These are phyloP conservation scores for Globisporangium echinulatum DNA, from an alignment of 352 stramenopile genomes.

Conservation along the genomic window DNA sequence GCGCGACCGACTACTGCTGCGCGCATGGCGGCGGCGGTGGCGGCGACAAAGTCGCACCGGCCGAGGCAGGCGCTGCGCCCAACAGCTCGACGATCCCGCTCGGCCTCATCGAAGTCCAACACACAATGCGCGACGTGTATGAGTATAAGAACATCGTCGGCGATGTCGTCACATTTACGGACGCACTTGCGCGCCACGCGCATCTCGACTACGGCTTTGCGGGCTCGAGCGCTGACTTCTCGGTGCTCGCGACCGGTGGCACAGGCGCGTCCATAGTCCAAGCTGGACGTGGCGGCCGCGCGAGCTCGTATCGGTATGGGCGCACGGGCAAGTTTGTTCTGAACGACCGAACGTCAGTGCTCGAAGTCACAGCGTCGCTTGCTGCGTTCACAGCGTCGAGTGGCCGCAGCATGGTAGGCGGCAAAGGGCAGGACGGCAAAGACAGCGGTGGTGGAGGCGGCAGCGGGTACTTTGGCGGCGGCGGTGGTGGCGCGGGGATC, in stretches of 20 bases:
- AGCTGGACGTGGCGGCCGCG: slow-evolving; percentile 29
- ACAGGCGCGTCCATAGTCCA: slow-evolving; percentile 19
- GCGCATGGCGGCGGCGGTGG: slow-evolving; percentile 61
- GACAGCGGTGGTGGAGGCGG: slow-evolving; percentile 75
- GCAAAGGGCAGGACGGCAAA: slow-evolving; percentile 66
- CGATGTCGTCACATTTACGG: slow-evolving; percentile 36
- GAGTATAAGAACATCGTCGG: slow-evolving; percentile 44
- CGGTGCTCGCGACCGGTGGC: slow-evolving; percentile 43
- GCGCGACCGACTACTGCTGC: slow-evolving; percentile 72
- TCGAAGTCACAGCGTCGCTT: slow-evolving; percentile 24
- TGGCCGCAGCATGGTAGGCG: slow-evolving; percentile 30
- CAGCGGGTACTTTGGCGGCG: slow-evolving; percentile 67
- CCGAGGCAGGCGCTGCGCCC: slow-evolving; percentile 35
- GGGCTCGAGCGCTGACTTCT: slow-evolving; percentile 38
- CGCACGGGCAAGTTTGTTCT: slow-evolving; percentile 33
- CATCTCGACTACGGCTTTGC: slow-evolving; percentile 55
- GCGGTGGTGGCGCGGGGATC: slow-evolving; percentile 52
- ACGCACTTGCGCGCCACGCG: slow-evolving; percentile 32
- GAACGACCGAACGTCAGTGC: slow-evolving; percentile 20
- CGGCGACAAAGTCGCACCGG: slow-evolving; percentile 15
- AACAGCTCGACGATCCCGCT: slow-evolving; percentile 24
- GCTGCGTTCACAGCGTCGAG: slow-evolving; percentile 27
- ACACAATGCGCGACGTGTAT: slow-evolving; percentile 42
- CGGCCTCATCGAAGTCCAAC: slow-evolving; percentile 12
- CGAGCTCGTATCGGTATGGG: slow-evolving; percentile 39